phyloP scores from a whole-genome alignment of 2,329 filamentous ascomycete genomes.

The Aspergillus sojae region DNA sequence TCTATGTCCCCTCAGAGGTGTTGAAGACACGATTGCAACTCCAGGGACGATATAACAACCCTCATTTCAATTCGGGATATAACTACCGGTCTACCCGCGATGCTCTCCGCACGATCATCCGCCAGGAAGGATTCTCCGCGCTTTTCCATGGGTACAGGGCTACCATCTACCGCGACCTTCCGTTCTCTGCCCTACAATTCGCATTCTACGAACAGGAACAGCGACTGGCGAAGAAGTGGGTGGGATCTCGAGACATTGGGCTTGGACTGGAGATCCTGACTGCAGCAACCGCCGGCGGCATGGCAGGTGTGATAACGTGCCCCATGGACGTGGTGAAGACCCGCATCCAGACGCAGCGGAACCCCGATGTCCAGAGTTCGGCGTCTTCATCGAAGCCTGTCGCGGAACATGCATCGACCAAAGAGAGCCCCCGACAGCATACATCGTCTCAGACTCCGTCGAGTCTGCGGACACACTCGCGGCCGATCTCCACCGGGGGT shows the following conservation, averaged over 20 bases:
- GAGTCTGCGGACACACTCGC: slow-evolving; percentile 56
- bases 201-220: slow-evolving; percentile 98
- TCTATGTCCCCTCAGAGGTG: slow-evolving; percentile 97
- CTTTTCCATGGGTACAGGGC: slow-evolving; percentile 98
- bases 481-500: slow-evolving; percentile 85
- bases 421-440: slow-evolving; percentile 34
- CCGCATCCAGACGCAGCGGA: slow-evolving; percentile 88
- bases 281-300: slow-evolving; percentile 83
- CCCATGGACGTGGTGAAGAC: slow-evolving; percentile 98
- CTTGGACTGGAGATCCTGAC: slow-evolving; percentile 83
- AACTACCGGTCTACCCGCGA: slow-evolving; percentile 88
- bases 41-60: slow-evolving; percentile 93
- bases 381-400: slow-evolving; percentile 33
- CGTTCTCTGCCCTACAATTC: slow-evolving; percentile 95
- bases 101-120: slow-evolving; percentile 81
- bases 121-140: slow-evolving; percentile 77
- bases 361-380: slow-evolving; percentile 46
- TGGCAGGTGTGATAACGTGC: slow-evolving; percentile 92
- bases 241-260: slow-evolving; percentile 81
- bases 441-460: slow-evolving; percentile 27
- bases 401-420: slow-evolving; percentile 27
- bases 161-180: slow-evolving; percentile 89
- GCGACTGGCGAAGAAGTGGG: slow-evolving; percentile 75
- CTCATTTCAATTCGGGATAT: slow-evolving; percentile 89
- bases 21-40: slow-evolving; percentile 96